A percentile compares a stretch with the other conserved stretches of the same genome.
These are phyloP conservation scores for Rhizopogon vesiculosus DNA, from an alignment of 768 basidiomycete genomes.

Conservation along the genomic window DNA sequence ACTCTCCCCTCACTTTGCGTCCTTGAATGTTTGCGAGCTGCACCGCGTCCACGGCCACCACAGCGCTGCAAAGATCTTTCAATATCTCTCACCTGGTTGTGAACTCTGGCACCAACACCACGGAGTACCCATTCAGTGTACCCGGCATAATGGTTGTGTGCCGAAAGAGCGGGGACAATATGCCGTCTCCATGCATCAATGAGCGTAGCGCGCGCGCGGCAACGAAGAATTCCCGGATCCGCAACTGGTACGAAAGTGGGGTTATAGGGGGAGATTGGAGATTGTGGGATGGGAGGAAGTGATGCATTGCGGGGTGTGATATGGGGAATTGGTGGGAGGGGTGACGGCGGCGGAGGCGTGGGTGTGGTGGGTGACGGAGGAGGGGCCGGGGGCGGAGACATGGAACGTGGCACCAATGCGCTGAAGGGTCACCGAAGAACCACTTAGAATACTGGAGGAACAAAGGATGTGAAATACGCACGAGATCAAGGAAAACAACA, in stretches of 20 bases:
- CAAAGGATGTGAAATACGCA: slow-evolving; percentile 24
- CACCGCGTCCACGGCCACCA: background rate
- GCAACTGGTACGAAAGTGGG: slow-evolving; percentile 7
- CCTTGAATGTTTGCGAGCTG: slow-evolving; percentile 42
- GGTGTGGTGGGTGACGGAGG: slow-evolving; percentile 14
- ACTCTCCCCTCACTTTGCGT: slow-evolving; percentile 40
- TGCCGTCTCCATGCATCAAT: slow-evolving; percentile 64
- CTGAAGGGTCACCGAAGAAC: slow-evolving; percentile 11
- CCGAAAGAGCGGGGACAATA: slow-evolving; percentile 48
- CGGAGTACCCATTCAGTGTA: slow-evolving; percentile 28
- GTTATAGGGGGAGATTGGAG: slow-evolving; percentile 19
- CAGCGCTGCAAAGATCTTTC: slow-evolving; percentile 11
- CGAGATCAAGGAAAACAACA: slow-evolving; percentile 67
- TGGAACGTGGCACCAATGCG: slow-evolving; percentile 26
- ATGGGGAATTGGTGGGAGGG: slow-evolving; percentile 25
- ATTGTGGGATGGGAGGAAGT: slow-evolving; percentile 10
- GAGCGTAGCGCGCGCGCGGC: slow-evolving; percentile 60
- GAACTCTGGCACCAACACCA: slow-evolving; percentile 16
- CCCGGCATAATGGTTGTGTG: slow-evolving; percentile 28
- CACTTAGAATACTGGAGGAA: slow-evolving; percentile 5
- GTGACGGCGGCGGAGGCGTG: slow-evolving; percentile 21
- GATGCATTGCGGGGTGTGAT: slow-evolving; percentile 18
- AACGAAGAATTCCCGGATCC: slow-evolving; percentile 42
- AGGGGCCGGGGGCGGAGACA: slow-evolving; percentile 18
- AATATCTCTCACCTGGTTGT: slow-evolving; percentile 13